Percentiles rank a stretch among this genome's conserved stretches.
phyloP scores from a whole-genome alignment of 2,329 filamentous ascomycete genomes.

The Clonostachys rhizophaga region DNA sequence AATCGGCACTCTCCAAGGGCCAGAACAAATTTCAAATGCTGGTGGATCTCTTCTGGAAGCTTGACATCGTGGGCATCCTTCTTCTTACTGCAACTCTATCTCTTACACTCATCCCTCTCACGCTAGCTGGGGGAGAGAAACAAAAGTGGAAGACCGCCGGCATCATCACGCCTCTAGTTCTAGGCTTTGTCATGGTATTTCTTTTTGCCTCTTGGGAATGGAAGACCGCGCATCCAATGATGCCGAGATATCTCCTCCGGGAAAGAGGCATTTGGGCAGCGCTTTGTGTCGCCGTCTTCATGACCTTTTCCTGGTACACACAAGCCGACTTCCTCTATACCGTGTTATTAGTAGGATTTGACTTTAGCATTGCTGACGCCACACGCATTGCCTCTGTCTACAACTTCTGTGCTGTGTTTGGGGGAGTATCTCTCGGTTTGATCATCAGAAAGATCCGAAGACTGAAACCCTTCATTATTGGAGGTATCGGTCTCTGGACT shows the following conservation, averaged over 20 bases:
- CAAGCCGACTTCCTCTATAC: slow-evolving; percentile 63
- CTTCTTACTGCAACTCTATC: slow-evolving; percentile 39
- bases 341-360: slow-evolving; percentile 56
- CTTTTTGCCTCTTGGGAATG: slow-evolving; percentile 45
- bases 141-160: slow-evolving; percentile 28
- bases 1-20: slow-evolving; percentile 15
- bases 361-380: slow-evolving; percentile 50
- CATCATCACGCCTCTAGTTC: slow-evolving; percentile 36
- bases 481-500: slow-evolving; percentile 55
- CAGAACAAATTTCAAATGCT: slow-evolving; percentile 18
- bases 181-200: slow-evolving; percentile 41
- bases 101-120: slow-evolving; percentile 37
- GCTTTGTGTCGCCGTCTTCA: slow-evolving; percentile 50
- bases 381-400: slow-evolving; percentile 58
- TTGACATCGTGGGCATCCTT: slow-evolving; percentile 38
- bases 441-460: slow-evolving; percentile 52
- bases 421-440: slow-evolving; percentile 50
- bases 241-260: slow-evolving; percentile 56
- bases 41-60: slow-evolving; percentile 37
- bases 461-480: slow-evolving; percentile 60
- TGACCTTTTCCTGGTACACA: slow-evolving; percentile 57
- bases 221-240: slow-evolving; percentile 44
- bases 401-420: slow-evolving; percentile 50
- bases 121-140: slow-evolving; percentile 36
- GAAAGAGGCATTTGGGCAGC: slow-evolving; percentile 62